Evolutionary conservation across 2,329 filamentous ascomycete genomes (phyloP).

Genomic region (Stachybotrys elegans): DNA sequence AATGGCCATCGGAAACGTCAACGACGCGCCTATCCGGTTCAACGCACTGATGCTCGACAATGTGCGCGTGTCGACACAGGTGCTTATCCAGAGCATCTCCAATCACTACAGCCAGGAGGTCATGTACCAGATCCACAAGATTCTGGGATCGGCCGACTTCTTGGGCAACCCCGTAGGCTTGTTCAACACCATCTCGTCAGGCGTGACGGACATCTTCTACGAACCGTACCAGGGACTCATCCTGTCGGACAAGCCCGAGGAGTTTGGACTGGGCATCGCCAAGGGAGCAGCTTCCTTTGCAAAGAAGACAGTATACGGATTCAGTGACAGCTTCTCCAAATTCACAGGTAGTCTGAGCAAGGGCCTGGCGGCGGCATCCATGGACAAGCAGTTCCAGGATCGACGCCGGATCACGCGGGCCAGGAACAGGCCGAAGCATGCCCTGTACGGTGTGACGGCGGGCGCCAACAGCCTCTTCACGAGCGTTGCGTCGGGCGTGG

Average conservation of each 20-base stretch:
- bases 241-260: constrained; percentile 91
- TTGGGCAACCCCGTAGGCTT: constrained; percentile 94
- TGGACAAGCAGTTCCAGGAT: constrained; percentile 99
- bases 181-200: constrained; percentile 97
- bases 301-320: constrained; percentile 97
- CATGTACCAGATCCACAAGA: constrained; percentile 93
- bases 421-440: constrained; percentile 93
- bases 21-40: constrained; percentile 89
- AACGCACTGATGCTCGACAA: constrained; percentile 95
- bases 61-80: constrained; percentile 79
- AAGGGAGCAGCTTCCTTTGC: constrained; percentile 96
- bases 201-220: constrained; percentile 97
- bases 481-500: constrained; percentile 88
- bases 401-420: constrained; percentile 88
- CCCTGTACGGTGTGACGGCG: constrained; percentile 90
- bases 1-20: constrained; percentile 99
- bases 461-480: constrained; percentile 93
- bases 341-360: constrained; percentile 97
- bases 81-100: constrained; percentile 79
- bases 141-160: constrained; percentile 95
- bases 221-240: constrained; percentile 98
- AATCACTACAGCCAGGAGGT: constrained; percentile 97
- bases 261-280: constrained; percentile 90
- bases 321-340: constrained; percentile 96
- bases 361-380: constrained; percentile 86